A percentile compares a stretch with the other conserved stretches of the same genome.
These are phyloP conservation scores for Avena insularis DNA, from an alignment of 176 grass and related monocot genomes.

Conservation along the genomic window DNA sequence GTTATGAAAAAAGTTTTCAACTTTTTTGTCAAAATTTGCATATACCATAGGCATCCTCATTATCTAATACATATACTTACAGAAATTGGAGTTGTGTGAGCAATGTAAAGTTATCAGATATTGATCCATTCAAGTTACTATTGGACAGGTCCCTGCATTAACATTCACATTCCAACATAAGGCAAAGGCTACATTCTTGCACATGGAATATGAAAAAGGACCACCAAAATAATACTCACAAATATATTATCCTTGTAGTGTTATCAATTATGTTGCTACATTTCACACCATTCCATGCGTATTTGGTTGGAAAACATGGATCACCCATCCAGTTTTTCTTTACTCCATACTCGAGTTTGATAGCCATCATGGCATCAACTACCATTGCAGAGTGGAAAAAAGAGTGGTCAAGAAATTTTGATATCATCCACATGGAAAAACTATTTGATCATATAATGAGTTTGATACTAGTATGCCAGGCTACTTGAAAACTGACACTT, in stretches of 20 bases:
- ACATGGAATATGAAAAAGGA: neutral
- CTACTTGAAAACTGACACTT: no score
- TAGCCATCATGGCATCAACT: slow-evolving; percentile 56
- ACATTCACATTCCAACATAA: neutral
- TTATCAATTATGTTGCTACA: slow-evolving; percentile 31
- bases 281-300: slow-evolving; percentile 50
- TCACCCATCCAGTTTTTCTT: slow-evolving; percentile 70
- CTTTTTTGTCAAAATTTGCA: no score
- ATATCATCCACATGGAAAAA: no score
- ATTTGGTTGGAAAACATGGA: slow-evolving; percentile 48
- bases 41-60: no score
- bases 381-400: no score
- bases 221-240: slow-evolving; percentile 38
- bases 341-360: slow-evolving; percentile 53
- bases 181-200: neutral
- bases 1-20: no score
- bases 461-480: no score
- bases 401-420: no score
- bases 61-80: no score
- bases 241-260: slow-evolving; percentile 38
- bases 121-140: neutral
- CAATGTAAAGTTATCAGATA: neutral
- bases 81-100: neutral
- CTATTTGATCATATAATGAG: no score
- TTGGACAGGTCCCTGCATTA: neutral